Conservation (phyloP, 139 green algal species). For the Chlorella sorokiniana region DNA sequence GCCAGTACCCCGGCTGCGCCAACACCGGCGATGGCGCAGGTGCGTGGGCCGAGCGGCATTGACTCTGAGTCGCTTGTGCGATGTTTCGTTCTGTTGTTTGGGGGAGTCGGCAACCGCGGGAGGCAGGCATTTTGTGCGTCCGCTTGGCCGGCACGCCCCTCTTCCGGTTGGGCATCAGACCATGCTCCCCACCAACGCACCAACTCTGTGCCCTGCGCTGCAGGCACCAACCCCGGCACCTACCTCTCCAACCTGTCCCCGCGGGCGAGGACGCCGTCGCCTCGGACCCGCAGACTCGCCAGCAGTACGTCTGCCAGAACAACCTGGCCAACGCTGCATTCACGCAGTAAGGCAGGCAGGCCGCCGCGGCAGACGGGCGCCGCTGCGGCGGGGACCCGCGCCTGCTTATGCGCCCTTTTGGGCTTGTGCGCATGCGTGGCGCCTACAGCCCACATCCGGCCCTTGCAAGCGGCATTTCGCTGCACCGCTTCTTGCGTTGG, state of each 20-base stretch:
- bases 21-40: not conserved
- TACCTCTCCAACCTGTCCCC: not conserved
- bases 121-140: too few species aligned
- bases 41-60: not conserved
- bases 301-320: constrained; percentile 2
- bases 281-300: too few species aligned
- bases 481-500: too few species aligned
- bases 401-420: too few species aligned
- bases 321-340: not conserved
- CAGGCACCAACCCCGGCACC: not conserved
- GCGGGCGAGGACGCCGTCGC: not conserved
- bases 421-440: too few species aligned
- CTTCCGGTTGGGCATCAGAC: not conserved
- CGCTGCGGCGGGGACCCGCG: not conserved
- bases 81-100: too few species aligned
- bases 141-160: too few species aligned
- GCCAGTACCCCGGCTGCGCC: constrained; percentile 21
- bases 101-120: too few species aligned
- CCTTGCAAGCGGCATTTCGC: too few species aligned
- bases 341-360: not conserved
- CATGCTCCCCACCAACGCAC: not conserved
- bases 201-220: not conserved
- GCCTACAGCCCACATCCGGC: too few species aligned
- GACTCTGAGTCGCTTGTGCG: not conserved
- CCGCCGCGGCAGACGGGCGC: too few species aligned